phyloP scores from a whole-genome alignment of 2,329 filamentous ascomycete genomes.

The Ophiocordyceps australis region DNA sequence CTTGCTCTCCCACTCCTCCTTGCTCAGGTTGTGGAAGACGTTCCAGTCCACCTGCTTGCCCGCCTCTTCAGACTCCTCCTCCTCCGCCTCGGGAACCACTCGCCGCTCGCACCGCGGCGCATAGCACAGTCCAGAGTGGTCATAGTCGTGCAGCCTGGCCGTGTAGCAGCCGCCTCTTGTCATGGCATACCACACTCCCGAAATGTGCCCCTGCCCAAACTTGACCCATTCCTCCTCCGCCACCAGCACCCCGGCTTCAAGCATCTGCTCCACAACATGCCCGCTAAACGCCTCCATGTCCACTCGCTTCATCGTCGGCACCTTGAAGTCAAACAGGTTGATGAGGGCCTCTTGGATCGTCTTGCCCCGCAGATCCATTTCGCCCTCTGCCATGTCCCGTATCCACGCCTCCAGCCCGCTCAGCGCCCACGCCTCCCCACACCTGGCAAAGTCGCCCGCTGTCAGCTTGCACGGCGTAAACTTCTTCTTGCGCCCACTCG shows the following conservation, averaged over 20 bases:
- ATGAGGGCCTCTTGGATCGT: constrained; percentile 77
- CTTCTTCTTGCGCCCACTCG: constrained; percentile 59
- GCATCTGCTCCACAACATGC: constrained; percentile 64
- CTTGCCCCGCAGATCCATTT: constrained; percentile 70
- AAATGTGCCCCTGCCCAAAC: constrained; percentile 62
- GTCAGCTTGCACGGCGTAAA: constrained; percentile 78
- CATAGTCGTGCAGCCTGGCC: constrained; percentile 56
- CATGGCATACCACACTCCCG: constrained; percentile 83
- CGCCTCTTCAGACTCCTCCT: constrained; percentile 51
- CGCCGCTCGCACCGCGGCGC: constrained; percentile 87
- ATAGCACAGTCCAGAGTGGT: constrained; percentile 66
- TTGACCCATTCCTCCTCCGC: constrained; percentile 97
- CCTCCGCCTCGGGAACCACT: constrained; percentile 81
- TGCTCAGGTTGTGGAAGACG: constrained; percentile 70
- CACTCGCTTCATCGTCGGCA: constrained; percentile 95
- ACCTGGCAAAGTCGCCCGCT: constrained; percentile 65
- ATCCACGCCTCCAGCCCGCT: constrained; percentile 80
- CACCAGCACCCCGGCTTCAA: constrained; percentile 57
- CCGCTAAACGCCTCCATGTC: constrained; percentile 79
- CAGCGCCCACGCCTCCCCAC: constrained; percentile 80
- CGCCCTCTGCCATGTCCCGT: constrained; percentile 75
- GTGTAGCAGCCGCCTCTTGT: constrained; percentile 87
- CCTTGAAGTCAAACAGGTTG: constrained; percentile 79
- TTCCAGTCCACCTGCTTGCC: constrained; percentile 70
- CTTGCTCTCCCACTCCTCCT: constrained; percentile 52